phyloP scores from a whole-genome alignment of 805 yeast species.

The Nakazawaea molendinolei region DNA sequence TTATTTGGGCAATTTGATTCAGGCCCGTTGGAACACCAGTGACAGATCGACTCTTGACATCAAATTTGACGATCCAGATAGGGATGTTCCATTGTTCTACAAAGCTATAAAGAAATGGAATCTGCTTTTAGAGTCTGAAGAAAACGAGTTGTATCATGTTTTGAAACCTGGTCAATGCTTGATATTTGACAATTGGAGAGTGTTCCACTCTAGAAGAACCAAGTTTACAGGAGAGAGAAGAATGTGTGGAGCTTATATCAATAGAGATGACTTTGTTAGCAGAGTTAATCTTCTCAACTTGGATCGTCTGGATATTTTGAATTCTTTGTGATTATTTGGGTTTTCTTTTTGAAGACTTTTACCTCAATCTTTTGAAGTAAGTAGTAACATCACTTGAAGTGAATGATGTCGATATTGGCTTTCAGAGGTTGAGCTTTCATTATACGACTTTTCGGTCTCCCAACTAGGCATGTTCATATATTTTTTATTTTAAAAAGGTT shows the following conservation, averaged over 20 bases:
- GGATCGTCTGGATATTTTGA: conserved; percentile 41
- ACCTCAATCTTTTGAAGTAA: no score
- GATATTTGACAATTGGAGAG: conserved; percentile 70
- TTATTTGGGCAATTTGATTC: conserved; percentile 42
- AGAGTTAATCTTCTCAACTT: conserved; percentile 37
- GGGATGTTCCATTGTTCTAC: conserved; percentile 47
- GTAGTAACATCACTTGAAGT: no score
- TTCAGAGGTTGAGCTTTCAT: no score
- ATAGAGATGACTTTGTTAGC: conserved; percentile 58
- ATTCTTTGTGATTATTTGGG: conserved; percentile 17
- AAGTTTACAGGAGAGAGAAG: conserved; percentile 61
- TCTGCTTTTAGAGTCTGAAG: conserved; percentile 38
- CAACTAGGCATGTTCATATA: no score
- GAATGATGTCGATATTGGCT: no score
- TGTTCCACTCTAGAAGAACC: conserved; percentile 61
- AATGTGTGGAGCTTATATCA: conserved; percentile 68
- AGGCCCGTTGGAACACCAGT: conserved; percentile 66
- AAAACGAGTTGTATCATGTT: conserved; percentile 46
- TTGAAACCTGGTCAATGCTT: conserved; percentile 60
- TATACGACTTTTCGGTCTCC: no score
- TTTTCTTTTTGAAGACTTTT: no score
- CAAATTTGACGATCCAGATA: conserved; percentile 31
- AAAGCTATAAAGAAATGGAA: conserved; percentile 54
- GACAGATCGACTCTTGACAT: conserved; percentile 58
- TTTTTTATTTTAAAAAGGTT: no score